Percentiles rank a stretch among this genome's conserved stretches.
These are phyloP conservation scores for Nigrospora oryzae DNA, from an alignment of 2,329 filamentous ascomycete species.

Conservation along the genomic window DNA sequence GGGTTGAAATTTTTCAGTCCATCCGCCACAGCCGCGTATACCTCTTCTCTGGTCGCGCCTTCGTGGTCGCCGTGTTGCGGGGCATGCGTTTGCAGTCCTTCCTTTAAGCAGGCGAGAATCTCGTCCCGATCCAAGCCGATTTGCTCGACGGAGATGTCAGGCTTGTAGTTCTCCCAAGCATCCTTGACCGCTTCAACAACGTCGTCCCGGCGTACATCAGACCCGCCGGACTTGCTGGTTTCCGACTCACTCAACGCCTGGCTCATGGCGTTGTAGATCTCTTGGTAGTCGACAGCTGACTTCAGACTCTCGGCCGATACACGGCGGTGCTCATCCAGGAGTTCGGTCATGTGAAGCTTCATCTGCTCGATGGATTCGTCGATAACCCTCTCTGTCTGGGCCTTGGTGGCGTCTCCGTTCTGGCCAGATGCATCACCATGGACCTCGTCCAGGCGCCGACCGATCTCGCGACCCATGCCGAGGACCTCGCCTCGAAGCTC, in stretches of 20 bases:
- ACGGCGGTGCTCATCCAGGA: constrained; percentile 67
- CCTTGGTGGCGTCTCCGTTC: constrained; percentile 46
- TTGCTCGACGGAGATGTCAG: constrained; percentile 83
- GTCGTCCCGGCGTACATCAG: constrained; percentile 65
- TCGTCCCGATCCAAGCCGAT: constrained; percentile 87
- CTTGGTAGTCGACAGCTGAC: constrained; percentile 64
- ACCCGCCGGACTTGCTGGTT: constrained; percentile 34
- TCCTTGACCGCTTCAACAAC: constrained; percentile 81
- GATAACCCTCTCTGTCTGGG: constrained; percentile 70
- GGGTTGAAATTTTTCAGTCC: constrained; percentile 74
- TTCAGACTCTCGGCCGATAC: constrained; percentile 57
- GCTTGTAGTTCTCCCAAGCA: constrained; percentile 90
- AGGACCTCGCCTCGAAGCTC: constrained; percentile 88
- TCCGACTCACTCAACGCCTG: constrained; percentile 61
- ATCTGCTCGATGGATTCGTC: constrained; percentile 74
- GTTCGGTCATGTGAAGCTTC: constrained; percentile 72
- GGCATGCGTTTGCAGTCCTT: constrained; percentile 73
- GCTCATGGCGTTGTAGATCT: constrained; percentile 79
- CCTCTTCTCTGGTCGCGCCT: constrained; percentile 71
- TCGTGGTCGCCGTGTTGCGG: constrained; percentile 41
- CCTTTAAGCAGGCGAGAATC: constrained; percentile 75
- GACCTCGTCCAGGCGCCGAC: constrained; percentile 72
- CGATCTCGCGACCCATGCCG: constrained; percentile 88
- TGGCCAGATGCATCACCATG: constrained; percentile 35
- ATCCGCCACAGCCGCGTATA: constrained; percentile 78